Base-by-base conservation (phyloP, 495 filamentous ascomycete species). In the Talaromyces adpressus region DNA sequence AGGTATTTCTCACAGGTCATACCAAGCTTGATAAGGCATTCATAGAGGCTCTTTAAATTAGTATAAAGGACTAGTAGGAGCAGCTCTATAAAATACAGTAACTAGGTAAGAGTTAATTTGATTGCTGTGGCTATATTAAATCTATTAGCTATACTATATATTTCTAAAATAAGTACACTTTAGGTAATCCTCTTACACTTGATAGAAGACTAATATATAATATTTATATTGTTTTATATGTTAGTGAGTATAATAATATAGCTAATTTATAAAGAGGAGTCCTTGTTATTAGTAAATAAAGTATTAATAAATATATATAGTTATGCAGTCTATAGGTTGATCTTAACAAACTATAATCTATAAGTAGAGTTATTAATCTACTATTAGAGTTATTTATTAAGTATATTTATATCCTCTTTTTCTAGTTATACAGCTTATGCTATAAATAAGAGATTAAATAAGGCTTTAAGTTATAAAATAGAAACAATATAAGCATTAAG, bases 131-230 rank as follows among this genome's bases (percentile, higher is more conserved):
- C n/a, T 1, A 22, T 29, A 62, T 52, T 27, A 47, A 69, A 23
- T 41, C 45, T 41, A 66, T 61, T 8, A 18, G 20, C 34, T 14
- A 61, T 47, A 41, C 1, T 27, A 5, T 61, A 61, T 23, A 61
- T 27, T 12, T 61, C 20, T 4, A 22, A 61, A 22, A 14, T 30
- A 41, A 61, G n/a, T 25, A 67, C 36, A 29, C 47, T 67, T 39
- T 59, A 8, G 25, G 29, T 70, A 27, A 68, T 60, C 51, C 62
- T 53, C 29, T 70, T 68, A 45, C 27, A 64, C 45, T 70, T 70
- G n/a, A 41, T 66, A 4, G 52, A 66, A 4, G 18, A 57, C 8
- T 36, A 70, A 36, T 68, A 53, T 0, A 68, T 0, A 4, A 67
- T 63, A 63, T 69, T 67, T 49, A 27, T 8, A 22, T 61, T 29